Base-by-base conservation (phyloP, 257 asterid species). In the Solanum piurae region DNA sequence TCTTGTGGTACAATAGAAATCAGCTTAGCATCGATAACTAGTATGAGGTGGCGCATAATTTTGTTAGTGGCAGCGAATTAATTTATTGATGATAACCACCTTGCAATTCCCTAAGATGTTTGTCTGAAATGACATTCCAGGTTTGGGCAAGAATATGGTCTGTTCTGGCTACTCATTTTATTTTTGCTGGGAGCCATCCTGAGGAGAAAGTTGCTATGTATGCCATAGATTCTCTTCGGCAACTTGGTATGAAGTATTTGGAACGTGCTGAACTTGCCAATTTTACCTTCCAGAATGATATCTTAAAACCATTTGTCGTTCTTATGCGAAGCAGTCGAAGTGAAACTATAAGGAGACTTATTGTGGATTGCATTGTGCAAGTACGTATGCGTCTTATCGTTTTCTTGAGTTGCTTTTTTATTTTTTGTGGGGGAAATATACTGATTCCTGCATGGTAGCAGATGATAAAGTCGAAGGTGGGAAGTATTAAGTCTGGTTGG, bases 91-190 rank as follows among this genome's bases (percentile, higher is more conserved):
- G 85, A 46, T 82, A 31, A 49, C 44, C 5, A 40, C 86, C 31
- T 52, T 21, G 31, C 71, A 31, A 49, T 49, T 82, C 44, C 44
- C 69, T 82, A 82, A 82, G 64, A 82, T 49, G 71, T 31, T 58
- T 82, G 11, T 82, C 86, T 82, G 27, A 18, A 82, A 82, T 49
- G 44, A 31, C 31, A 34, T 86, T 92, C 89, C 92, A 97, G 99
- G 99, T 97, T 52, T 97, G 99, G 99, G 98, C 99, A 82, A 93
- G 98, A 94, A 97, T 97, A 92, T 97, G 99, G 99, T 95, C 99
- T 31, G 98, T 97, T 89, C 91, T 97, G 91, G 94, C 99, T 87
- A 94, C 90, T 89, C 99, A 97, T 94, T 97, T 97, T 88, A 95
- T 97, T 83, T 96, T 92, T 91, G 99, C 99, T 86, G 99, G 99